Evolutionary conservation across 1,284 basidiomycete genomes (phyloP), one percentile per base, ranked within the genome.

Genomic region (Melanopsichium pennsylvanicum): DNA sequence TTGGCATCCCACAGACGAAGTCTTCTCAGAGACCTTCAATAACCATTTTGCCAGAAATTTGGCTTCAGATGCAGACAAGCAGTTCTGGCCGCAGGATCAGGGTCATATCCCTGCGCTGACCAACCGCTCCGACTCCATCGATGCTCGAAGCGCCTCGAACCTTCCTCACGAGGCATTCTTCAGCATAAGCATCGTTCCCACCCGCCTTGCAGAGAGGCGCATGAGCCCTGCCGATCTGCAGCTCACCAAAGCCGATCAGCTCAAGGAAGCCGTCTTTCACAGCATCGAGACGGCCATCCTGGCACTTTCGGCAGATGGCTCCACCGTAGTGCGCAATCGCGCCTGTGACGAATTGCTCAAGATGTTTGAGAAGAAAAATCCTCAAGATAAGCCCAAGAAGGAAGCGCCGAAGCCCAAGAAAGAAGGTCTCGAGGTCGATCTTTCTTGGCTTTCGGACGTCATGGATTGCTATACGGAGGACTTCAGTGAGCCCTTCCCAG

Each of bases 1-100:
- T n/a, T 77, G 74, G 74, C 70, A 72, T 50, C 55, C 72, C 18
- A 76, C 71, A 22, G 75, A 77, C 37, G 68, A 75, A 35, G 59
- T 77, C 46, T 77, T 75, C 25, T 70, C 68, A 22, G 68, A 70
- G 26, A 51, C 47, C 0, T 70, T 70, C 58, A 60, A 70, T 45
- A 59, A 35, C 15, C 67, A 59, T 22, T 59, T 46, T 29, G 46
- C 57, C 22, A 49, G 47, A 13, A 41, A 21, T 39, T 23, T 62
- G n/a, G 29, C 37, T 3, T 3, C 41, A 25, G 52, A 50, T 7
- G 27, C 54, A 11, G 59, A 69, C 22, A 62, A 59, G 33, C 45
- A 40, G 3, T 37, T 38, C 4, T 32, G 29, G 32, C 11, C 29
- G 7, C 21, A 38, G 4, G 49, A 54, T 3, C 15, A 43, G 15